Evolutionary conservation across 2,329 filamentous ascomycete species (phyloP), one percentile per base, ranked within the genome.

Genomic region (Sclerotinia borealis): DNA sequence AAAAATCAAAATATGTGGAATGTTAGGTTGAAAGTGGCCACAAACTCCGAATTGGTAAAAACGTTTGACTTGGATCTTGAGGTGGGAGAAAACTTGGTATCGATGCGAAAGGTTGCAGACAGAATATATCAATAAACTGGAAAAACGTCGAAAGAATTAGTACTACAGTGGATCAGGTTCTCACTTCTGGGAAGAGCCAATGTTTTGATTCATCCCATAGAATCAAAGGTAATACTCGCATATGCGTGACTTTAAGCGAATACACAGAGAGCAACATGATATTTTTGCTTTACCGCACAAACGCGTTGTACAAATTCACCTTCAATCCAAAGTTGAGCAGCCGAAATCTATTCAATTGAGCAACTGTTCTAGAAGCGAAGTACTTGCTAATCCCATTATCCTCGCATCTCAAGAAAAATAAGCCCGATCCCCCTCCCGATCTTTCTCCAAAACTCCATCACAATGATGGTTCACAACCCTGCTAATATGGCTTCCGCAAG

Each of bases 1-100:
- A 39, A 54, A 19, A 0, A 39, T 54, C 22, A 1, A 4, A 8
- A 11, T 31, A 31, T 3, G 29, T 49, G 8, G 7, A 8, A 39
- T 8, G 15, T 11, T 1, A 2, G 15, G 34, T 11, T 10, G 3
- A 1, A 1, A 55, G 8, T 13, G 1, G n/a, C n/a, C n/a, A n/a
- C n/a, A n/a, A n/a, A n/a, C n/a, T n/a, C n/a, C n/a, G n/a, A n/a
- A n/a, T n/a, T n/a, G n/a, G n/a, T 0, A 7, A 25, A 13, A 31
- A 3, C 9, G 1, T 25, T 41, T 22, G 6, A 31, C n/a, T 1
- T 6, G n/a, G 25, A 31, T 6, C 17, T 19, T 2, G 15, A 29
- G 25, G 25, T 55, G 1, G 15, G 31, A 31, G 10, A 22, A 6
- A n/a, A 15, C 2, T 9, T 31, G 17, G 8, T 56, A 17, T n/a